Evolutionary conservation across 2,329 filamentous ascomycete genomes (phyloP), one percentile per base, ranked within the genome.

Genomic region (Penicillium brevicompactum): DNA sequence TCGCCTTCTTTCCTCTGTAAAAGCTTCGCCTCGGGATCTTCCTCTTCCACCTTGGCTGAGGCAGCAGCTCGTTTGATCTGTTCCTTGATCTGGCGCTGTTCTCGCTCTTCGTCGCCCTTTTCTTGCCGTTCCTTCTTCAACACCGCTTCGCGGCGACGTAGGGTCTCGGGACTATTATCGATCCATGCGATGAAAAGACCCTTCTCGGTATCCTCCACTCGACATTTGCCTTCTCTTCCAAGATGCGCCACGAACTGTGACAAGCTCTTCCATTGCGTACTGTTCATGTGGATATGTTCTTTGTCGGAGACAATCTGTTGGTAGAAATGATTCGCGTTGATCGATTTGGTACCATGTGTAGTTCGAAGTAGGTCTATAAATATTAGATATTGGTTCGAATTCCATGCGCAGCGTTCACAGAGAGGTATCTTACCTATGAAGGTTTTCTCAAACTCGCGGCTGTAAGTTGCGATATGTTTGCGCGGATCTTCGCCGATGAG

Each of bases 311-410:
- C 97, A 67, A 96, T 94, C 69, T 92, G 88, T 71, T 97, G 91
- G 75, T 99, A 99, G 73, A 97, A 97, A 58, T 90, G 87, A 69
- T 99, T 99, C 49, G 92, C 85, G 32, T 92, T 84, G 1, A 97
- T 87, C 66, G 86, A 84, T 74, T 99, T 99, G 75, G 96, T 92
- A 59, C 92, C 91, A 67, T 99, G 94, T 0, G 87, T 85, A 0
- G 92, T 96, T 54, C 86, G 84, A 6, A 99, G 80, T 2, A 94
- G 16, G 4, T 41, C 38, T 41, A 7, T 41, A 10, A 10, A 9
- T n/a, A 37, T 41, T 21, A n/a, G 9, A 5, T 8, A 11, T 18
- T 21, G 4, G 38, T 41, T 41, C 21, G 6, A 4, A 6, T 18
- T 21, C 16, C 18, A n/a, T 16, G 38, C 38, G 38, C 37, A 5